Percentiles rank a stretch among this genome's conserved stretches.
These are phyloP conservation scores for Trichoderma polysporum DNA, from an alignment of 2,329 filamentous ascomycete genomes.

Conservation along the genomic window DNA sequence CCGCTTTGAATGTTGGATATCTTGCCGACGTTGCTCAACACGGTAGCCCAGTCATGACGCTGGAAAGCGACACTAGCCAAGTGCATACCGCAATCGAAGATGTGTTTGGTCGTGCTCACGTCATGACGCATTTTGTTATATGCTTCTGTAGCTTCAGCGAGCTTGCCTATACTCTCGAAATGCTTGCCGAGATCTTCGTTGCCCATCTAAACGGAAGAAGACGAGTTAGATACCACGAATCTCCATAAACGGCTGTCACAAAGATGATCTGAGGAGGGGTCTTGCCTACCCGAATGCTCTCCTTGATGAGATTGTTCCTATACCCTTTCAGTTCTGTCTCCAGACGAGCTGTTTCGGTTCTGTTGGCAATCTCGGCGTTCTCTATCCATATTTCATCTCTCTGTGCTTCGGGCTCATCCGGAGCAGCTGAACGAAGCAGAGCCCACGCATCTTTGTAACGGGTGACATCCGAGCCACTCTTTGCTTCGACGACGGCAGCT, in stretches of 20 bases:
- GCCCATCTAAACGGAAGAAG: constrained; percentile 65
- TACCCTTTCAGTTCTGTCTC: constrained; percentile 86
- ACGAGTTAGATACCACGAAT: background rate
- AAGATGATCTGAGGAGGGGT: background rate
- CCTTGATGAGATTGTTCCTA: constrained; percentile 95
- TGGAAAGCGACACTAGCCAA: constrained; percentile 75
- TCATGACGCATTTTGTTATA: constrained; percentile 88
- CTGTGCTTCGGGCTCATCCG: constrained; percentile 65
- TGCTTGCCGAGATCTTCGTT: constrained; percentile 89
- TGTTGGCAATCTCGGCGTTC: constrained; percentile 63
- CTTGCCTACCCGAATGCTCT: constrained; percentile 76
- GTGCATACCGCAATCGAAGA: constrained; percentile 78
- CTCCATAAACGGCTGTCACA: background rate
- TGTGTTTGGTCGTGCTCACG: constrained; percentile 78
- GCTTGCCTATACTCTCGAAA: constrained; percentile 74
- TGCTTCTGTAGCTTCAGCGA: constrained; percentile 69
- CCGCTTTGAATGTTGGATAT: constrained; percentile 52
- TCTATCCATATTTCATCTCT: constrained; percentile 76
- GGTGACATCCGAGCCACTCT: constrained; percentile 69
- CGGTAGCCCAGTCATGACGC: constrained; percentile 72
- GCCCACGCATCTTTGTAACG: constrained; percentile 70
- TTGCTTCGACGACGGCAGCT: constrained; percentile 72
- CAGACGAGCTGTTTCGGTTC: constrained; percentile 69
- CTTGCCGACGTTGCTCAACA: constrained; percentile 62
- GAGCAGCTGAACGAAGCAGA: constrained; percentile 61